Base-by-base conservation (phyloP, 2,329 filamentous ascomycete species). In the Ilyonectria robusta region DNA sequence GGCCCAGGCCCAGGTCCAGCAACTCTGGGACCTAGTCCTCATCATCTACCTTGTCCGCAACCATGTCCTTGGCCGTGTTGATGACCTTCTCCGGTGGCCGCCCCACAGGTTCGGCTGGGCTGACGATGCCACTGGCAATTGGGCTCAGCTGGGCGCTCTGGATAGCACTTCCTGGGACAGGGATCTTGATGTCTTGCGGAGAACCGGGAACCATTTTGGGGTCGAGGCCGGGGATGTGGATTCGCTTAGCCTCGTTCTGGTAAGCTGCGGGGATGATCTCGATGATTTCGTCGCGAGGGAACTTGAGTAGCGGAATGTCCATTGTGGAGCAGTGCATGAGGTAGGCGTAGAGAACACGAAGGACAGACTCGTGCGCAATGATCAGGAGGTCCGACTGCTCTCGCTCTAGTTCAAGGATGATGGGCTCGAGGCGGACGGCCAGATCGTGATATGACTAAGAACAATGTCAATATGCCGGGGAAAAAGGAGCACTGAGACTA, bases 191-290 rank as follows among this genome's bases (percentile, higher is more conserved):
- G 70, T 94, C 93, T 81, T 97, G 91, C 1, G 94, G 93, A 1
- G 92, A 94, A 57, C 88, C 88, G 2, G 94, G 93, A 15, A 97
- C 88, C 58, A 94, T 90, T 56, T 88, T 86, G 13, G 88, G 86
- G 65, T 90, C 86, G 29, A 90, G 80, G 4, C 87, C 87, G 6
- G 93, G 92, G 69, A 99, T 97, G 74, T 93, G 91, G 75, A 99
- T 94, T 65, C 94, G 91, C 80, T 94, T 96, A 21, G 95, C 94
- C 80, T 96, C 93, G 78, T 99, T 99, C 83, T 98, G 96, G 82
- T 99, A 99, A 35, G 94, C 95, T 19, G 95, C 95, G 3, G 96
- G 97, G 66, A 98, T 97, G 78, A 99, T 98, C 85, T 99, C 96
- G 73, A 99, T 97, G 78, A 99, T 98, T 79, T 99, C 94, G 78